These are phyloP conservation scores for Fusarium sp. DNA, from an alignment of 2,329 filamentous ascomycete species.

Conservation along the genomic window DNA sequence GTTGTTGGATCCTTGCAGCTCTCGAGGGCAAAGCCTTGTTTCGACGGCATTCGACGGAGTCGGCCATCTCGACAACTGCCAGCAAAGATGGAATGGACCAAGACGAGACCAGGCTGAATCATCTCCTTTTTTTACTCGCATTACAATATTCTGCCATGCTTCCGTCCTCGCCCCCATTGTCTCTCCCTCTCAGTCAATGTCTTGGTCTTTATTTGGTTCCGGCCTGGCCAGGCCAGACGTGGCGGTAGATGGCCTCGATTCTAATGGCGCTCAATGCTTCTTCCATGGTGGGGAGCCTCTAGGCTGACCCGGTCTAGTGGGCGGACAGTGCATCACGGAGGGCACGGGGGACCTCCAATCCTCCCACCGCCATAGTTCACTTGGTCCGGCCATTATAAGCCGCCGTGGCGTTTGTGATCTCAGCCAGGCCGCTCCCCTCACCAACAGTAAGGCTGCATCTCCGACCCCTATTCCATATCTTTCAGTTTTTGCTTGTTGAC, in stretches of 20 bases:
- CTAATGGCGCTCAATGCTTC: neutral
- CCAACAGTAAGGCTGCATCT: neutral
- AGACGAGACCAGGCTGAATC: neutral
- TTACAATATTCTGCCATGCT: neutral
- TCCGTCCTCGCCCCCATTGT: neutral
- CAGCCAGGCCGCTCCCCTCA: neutral
- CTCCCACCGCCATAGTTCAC: constrained; percentile 7
- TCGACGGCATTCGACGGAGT: constrained; percentile 17
- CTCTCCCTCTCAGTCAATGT: constrained; percentile 4
- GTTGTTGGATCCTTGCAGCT: constrained; percentile 4
- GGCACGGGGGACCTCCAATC: neutral
- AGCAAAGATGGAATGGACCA: neutral
- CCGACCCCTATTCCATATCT: neutral
- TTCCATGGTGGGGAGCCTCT: neutral
- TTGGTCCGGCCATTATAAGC: constrained; percentile 11
- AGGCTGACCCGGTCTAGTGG: neutral
- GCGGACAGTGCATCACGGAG: constrained; percentile 6
- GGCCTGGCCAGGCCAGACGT: neutral
- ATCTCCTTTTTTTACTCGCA: neutral
- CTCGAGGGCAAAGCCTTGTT: constrained; percentile 20
- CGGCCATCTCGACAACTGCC: neutral
- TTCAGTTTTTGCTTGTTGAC: neutral
- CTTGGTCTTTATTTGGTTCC: constrained; percentile 8
- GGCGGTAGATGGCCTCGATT: constrained; percentile 15
- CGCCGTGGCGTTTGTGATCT: constrained; percentile 14